Percentiles rank a stretch among this genome's conserved stretches.
Conservation (phyloP, 2,329 filamentous ascomycete species). For the Aspergillus pseudoterreus region DNA sequence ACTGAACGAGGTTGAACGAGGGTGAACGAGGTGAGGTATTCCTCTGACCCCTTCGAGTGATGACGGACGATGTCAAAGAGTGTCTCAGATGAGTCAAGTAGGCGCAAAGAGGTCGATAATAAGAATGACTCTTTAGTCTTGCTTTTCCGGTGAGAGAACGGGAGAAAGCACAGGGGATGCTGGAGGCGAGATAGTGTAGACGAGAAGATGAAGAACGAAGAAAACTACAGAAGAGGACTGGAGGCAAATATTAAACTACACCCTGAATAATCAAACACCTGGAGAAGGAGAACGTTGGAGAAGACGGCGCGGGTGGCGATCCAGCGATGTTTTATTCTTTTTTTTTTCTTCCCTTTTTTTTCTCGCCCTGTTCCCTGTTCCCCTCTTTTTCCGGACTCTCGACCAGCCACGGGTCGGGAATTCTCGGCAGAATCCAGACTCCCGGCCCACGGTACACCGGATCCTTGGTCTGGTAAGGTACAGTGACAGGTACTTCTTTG, state of each 20-base stretch:
- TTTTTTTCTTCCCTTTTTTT: neutral
- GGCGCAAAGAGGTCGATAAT: neutral
- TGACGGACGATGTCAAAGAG: constrained; percentile 2
- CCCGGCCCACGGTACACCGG: neutral
- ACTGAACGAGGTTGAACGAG: neutral
- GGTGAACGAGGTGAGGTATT: neutral
- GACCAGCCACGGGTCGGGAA: neutral
- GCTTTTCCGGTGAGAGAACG: neutral
- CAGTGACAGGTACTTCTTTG: too few relatives aligned
- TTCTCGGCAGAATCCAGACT: neutral
- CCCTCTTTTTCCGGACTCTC: neutral
- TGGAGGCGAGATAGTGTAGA: neutral
- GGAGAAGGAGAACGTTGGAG: neutral
- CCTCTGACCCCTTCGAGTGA: neutral
- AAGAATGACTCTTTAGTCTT: too few relatives aligned
- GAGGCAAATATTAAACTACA: neutral
- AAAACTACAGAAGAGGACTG: neutral
- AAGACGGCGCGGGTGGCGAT: neutral
- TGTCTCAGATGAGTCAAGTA: neutral
- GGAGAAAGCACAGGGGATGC: neutral
- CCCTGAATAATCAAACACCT: neutral
- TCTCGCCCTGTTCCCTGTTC: neutral
- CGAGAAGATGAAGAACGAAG: neutral
- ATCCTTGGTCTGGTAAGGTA: too few relatives aligned
- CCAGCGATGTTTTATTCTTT: neutral